Percentiles rank a stretch among this genome's conserved stretches.
phyloP scores from a whole-genome alignment of 495 filamentous ascomycete species.

The Chaetomium cochliodes region DNA sequence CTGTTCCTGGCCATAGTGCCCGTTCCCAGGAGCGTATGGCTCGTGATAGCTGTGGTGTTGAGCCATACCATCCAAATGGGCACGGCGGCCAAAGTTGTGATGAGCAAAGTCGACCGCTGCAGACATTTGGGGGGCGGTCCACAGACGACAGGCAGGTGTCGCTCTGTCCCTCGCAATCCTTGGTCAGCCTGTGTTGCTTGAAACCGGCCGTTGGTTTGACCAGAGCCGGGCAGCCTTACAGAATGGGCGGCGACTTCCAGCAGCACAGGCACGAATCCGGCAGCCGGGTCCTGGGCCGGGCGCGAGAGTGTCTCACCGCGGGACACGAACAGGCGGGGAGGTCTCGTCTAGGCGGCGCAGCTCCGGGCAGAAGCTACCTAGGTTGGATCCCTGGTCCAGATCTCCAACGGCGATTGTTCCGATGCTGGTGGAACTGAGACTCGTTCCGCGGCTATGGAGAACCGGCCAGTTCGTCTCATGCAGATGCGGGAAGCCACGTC shows the following conservation, averaged over 20 bases:
- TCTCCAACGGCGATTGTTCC: slow-evolving; percentile 6
- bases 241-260: slow-evolving; percentile 23
- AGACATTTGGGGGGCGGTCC: slow-evolving; percentile 36
- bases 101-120: slow-evolving; percentile 42
- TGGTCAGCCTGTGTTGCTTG: slow-evolving; percentile 27
- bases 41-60: slow-evolving; percentile 43
- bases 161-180: slow-evolving; percentile 22
- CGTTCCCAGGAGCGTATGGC: slow-evolving; percentile 37
- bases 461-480: slow-evolving; percentile 19
- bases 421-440: background rate
- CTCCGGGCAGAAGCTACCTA: slow-evolving; percentile 8
- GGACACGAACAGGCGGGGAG: slow-evolving; percentile 3
- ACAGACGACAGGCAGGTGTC: slow-evolving; percentile 16
- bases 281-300: slow-evolving; percentile 31
- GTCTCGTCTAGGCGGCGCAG: slow-evolving; percentile 11
- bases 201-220: slow-evolving; percentile 4
- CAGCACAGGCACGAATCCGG: slow-evolving; percentile 31
- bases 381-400: slow-evolving; percentile 1
- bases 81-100: slow-evolving; percentile 44
- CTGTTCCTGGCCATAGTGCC: slow-evolving; percentile 43
- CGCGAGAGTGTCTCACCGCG: slow-evolving; percentile 27
- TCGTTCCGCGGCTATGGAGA: slow-evolving; percentile 4
- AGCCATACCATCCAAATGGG: slow-evolving; percentile 50
- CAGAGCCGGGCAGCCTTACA: slow-evolving; percentile 20
- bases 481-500: slow-evolving; percentile 28